Base-by-base conservation (phyloP, 257 asterid species). In the Solanum okadae region DNA sequence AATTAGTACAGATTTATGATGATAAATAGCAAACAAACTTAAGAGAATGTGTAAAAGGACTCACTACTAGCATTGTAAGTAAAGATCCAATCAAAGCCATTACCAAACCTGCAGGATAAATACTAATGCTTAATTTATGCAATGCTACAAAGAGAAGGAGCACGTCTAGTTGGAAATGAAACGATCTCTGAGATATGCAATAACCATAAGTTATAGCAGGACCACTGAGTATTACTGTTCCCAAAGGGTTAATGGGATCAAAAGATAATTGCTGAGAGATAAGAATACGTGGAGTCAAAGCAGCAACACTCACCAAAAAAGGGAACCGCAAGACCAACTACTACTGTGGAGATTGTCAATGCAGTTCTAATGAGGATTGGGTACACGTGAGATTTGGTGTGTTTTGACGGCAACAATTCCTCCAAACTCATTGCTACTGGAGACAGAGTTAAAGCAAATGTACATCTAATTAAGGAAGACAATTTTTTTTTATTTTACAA, bases 341-440 rank as follows among this genome's bases (percentile, higher is more conserved):
- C 23, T 91, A 93, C 88, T 5, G 96, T 93, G 18, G 98, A 95
- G 18, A 94, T 63, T 81, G 94, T 94, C 91, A 95, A 86, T 20
- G 92, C 93, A 35, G 96, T 93, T 86, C 96, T 88, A 59, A 94
- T 93, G 90, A 95, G 90, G 90, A 94, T 93, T 7, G 96, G 89
- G 82, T 92, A 94, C 79, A 92, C 38, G 77, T 86, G 77, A 5
- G 94, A 94, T 83, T 93, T 93, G 83, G 83, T 67, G 13, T 87
- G 90, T 83, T 90, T 88, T 10, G 94, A 84, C n/a, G 96, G 98
- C 87, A 94, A 92, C 91, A 95, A 52, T 88, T 95, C 98, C 90
- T 95, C 98, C 31, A 95, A 92, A 90, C 98, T 87, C 96, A 94
- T 87, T 20, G 96, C 98, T 93, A 95, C 98, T 0, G 96, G 98